Conservation (phyloP, 352 stramenopile species). For the Pythium apleroticum region DNA sequence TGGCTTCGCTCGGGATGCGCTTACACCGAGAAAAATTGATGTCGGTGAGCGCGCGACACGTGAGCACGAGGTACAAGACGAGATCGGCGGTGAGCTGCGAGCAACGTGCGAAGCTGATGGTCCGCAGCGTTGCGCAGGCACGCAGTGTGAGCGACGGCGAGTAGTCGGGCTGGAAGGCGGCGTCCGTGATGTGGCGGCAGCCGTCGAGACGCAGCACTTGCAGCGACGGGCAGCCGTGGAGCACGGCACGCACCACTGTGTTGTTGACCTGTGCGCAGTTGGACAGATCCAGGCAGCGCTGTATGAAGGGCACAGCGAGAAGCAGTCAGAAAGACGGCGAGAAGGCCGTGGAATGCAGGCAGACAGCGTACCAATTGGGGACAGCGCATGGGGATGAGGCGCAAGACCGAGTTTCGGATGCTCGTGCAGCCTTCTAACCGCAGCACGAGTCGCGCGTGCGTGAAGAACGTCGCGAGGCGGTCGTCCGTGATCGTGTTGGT, state of each 20-base stretch:
- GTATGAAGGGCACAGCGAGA: neutral
- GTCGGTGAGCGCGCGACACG: conserved; percentile 70
- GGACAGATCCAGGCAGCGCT: conserved; percentile 82
- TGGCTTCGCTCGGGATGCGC: conserved; percentile 76
- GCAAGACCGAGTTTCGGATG: conserved; percentile 86
- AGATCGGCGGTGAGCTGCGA: conserved; percentile 79
- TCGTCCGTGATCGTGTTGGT: conserved; percentile 81
- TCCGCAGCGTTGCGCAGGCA: conserved; percentile 74
- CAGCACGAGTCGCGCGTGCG: conserved; percentile 68
- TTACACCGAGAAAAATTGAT: conserved; percentile 86
- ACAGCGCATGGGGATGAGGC: conserved; percentile 83
- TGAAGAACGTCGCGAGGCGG: conserved; percentile 81
- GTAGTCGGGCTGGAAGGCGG: conserved; percentile 83
- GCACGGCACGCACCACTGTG: conserved; percentile 73
- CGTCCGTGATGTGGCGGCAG: conserved; percentile 86
- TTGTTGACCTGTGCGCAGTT: conserved; percentile 89
- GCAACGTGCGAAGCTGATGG: conserved; percentile 79
- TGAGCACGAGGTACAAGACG: conserved; percentile 76
- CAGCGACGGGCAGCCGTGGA: conserved; percentile 74
- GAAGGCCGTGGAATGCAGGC: neutral
- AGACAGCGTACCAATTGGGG: conserved; percentile 61
- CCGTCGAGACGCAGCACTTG: conserved; percentile 82
- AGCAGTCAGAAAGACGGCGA: conserved; percentile 2
- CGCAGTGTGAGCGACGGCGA: conserved; percentile 65
- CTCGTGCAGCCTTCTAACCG: conserved; percentile 65